Evolutionary conservation across 768 basidiomycete genomes (phyloP).

Genomic region (Solioccasus polychromus): DNA sequence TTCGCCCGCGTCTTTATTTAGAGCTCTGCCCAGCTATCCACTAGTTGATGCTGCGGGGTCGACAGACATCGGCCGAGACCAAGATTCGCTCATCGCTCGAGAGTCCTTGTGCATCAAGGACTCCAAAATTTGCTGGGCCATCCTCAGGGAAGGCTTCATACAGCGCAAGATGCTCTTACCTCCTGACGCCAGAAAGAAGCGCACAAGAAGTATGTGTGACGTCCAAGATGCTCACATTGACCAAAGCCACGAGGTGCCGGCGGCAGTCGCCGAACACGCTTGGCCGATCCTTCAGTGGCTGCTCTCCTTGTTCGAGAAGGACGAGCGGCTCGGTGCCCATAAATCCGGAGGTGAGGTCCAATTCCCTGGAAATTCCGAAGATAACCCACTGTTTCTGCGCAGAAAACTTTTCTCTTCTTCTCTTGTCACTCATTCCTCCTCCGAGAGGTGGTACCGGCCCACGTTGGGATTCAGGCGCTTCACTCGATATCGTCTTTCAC

Average conservation of each 20-base stretch:
- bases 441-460: slow-evolving; percentile 44
- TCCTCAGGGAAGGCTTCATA: slow-evolving; percentile 55
- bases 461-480: slow-evolving; percentile 54
- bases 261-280: slow-evolving; percentile 54
- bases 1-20: slow-evolving; percentile 48
- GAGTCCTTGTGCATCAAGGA: slow-evolving; percentile 52
- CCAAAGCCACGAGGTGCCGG: slow-evolving; percentile 13
- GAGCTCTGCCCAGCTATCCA: slow-evolving; percentile 53
- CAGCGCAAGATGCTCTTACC: slow-evolving; percentile 30
- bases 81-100: slow-evolving; percentile 57
- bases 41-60: slow-evolving; percentile 13
- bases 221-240: slow-evolving; percentile 26
- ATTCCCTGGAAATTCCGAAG: slow-evolving; percentile 3
- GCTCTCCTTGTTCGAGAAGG: slow-evolving; percentile 63
- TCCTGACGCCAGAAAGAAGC: slow-evolving; percentile 29
- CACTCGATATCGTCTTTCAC: slow-evolving; percentile 46
- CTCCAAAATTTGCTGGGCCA: slow-evolving; percentile 58
- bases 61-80: slow-evolving; percentile 33
- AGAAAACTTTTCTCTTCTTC: slow-evolving; percentile 49
- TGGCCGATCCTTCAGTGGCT: slow-evolving; percentile 77
- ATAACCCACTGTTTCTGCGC: slow-evolving; percentile 7
- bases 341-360: slow-evolving; percentile 25
- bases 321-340: slow-evolving; percentile 42
- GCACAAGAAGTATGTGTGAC: slow-evolving; percentile 27
- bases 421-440: slow-evolving; percentile 58